Evolutionary conservation across 257 asterid species (phyloP).

Genomic region (Solanum arcanum): DNA sequence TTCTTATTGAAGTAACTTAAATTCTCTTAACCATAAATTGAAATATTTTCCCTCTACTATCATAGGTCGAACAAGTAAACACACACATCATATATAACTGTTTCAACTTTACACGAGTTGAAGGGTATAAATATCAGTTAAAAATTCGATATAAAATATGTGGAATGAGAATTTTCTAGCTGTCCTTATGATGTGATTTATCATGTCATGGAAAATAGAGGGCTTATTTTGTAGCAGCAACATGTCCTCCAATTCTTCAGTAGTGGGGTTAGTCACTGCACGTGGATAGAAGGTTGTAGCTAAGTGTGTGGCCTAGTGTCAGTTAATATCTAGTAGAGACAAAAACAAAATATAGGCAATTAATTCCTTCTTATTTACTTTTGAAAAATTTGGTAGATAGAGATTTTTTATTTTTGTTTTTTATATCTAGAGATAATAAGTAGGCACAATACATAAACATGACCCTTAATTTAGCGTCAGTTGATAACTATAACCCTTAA

Average conservation of each 20-base stretch:
- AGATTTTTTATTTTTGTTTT: not conserved
- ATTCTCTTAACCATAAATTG: not conserved
- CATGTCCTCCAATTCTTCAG: not conserved
- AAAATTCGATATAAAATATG: not conserved
- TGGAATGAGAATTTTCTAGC: not conserved
- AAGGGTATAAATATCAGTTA: too few relatives aligned
- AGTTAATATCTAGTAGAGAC: not conserved
- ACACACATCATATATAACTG: accelerated
- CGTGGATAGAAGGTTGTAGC: not conserved
- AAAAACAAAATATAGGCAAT: not conserved
- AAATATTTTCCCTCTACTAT: not conserved
- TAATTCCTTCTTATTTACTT: not conserved
- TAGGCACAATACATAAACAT: too few relatives aligned
- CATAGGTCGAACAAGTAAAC: too few relatives aligned
- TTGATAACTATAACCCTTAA: too few relatives aligned
- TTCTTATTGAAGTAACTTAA: not conserved
- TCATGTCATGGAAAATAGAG: not conserved
- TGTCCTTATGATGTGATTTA: not conserved
- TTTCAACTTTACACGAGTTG: too few relatives aligned
- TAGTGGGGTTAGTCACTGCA: not conserved
- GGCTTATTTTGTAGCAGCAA: not conserved
- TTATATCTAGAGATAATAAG: too few relatives aligned
- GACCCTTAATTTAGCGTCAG: too few relatives aligned
- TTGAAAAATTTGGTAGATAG: not conserved
- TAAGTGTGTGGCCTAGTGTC: not conserved